These are phyloP conservation scores for Synchytrium microbalum DNA, from an alignment of 371 early-diverging fungal genomes.

Conservation along the genomic window DNA sequence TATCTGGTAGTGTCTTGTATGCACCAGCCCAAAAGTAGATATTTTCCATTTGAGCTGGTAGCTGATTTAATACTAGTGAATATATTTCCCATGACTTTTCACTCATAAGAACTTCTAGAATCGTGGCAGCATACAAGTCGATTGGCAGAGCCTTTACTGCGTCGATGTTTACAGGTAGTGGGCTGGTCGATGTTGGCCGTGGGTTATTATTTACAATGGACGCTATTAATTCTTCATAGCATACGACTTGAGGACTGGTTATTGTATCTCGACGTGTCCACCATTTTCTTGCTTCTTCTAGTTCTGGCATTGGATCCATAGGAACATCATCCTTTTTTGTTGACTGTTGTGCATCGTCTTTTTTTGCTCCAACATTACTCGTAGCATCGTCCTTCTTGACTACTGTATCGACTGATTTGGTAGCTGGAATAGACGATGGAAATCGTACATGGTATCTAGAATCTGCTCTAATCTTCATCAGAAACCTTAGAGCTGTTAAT, in stretches of 20 bases:
- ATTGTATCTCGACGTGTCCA: constrained; percentile 46
- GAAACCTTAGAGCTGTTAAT: not conserved
- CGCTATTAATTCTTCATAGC: constrained; percentile 14
- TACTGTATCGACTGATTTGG: too few species aligned
- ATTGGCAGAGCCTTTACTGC: constrained; percentile 10
- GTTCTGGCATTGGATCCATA: not conserved
- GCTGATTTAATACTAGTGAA: constrained; percentile 49
- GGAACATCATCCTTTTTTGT: not conserved
- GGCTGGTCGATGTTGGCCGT: too few species aligned
- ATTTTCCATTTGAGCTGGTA: constrained; percentile 61
- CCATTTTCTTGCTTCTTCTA: constrained; percentile 44
- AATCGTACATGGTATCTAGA: not conserved
- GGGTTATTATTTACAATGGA: too few species aligned
- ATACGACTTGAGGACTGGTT: constrained; percentile 47
- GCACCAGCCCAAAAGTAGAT: constrained; percentile 58
- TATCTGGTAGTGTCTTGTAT: constrained; percentile 36
- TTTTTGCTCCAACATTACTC: not conserved
- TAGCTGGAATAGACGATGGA: not conserved
- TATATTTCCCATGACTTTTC: constrained; percentile 62
- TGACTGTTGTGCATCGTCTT: not conserved
- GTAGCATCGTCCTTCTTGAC: not conserved
- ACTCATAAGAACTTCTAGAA: constrained; percentile 48
- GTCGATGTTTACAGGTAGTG: not conserved
- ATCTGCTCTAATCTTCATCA: not conserved
- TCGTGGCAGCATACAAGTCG: constrained; percentile 41